Evolutionary conservation across 176 grass and related monocot species (phyloP).

Genomic region (Aegilops sharonensis): DNA sequence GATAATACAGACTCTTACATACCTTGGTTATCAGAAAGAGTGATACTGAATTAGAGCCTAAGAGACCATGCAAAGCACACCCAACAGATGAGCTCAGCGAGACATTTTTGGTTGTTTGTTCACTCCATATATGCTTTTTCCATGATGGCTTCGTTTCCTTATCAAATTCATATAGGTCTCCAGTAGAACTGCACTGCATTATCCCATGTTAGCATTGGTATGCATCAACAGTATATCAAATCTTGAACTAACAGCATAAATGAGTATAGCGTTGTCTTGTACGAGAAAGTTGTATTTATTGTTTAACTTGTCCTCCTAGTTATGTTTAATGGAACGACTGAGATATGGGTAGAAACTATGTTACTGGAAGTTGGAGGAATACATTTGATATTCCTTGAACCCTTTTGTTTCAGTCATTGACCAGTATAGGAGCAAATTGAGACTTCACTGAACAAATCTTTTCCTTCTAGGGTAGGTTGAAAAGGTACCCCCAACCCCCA

Average conservation of each 20-base stretch:
- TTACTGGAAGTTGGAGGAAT: neutral
- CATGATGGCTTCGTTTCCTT: slow-evolving; percentile 86
- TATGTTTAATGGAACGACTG: neutral
- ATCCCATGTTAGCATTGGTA: slow-evolving; percentile 47
- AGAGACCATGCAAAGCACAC: slow-evolving; percentile 63
- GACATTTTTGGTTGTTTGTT: slow-evolving; percentile 43
- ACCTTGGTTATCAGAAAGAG: slow-evolving; percentile 96
- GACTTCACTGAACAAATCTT: neutral
- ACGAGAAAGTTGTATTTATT: slow-evolving; percentile 6
- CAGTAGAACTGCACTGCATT: slow-evolving; percentile 70
- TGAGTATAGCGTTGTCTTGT: neutral
- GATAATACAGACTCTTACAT: slow-evolving; percentile 22
- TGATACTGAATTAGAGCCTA: slow-evolving; percentile 78
- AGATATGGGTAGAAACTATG: neutral
- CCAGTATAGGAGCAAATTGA: neutral
- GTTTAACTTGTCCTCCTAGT: neutral
- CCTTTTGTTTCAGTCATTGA: slow-evolving; percentile 4
- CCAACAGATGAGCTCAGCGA: slow-evolving; percentile 67
- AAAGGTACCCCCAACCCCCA: neutral
- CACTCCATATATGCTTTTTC: slow-evolving; percentile 95
- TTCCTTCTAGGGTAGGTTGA: slow-evolving; percentile 20
- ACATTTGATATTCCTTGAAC: neutral
- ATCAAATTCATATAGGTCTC: slow-evolving; percentile 91
- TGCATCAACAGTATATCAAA: slow-evolving; percentile 13
- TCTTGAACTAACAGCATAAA: slow-evolving; percentile 16